Percentiles rank a stretch among this genome's conserved stretches.
Evolutionary conservation across 495 filamentous ascomycete species (phyloP).

Genomic region (Aspergillus funiculosus): DNA sequence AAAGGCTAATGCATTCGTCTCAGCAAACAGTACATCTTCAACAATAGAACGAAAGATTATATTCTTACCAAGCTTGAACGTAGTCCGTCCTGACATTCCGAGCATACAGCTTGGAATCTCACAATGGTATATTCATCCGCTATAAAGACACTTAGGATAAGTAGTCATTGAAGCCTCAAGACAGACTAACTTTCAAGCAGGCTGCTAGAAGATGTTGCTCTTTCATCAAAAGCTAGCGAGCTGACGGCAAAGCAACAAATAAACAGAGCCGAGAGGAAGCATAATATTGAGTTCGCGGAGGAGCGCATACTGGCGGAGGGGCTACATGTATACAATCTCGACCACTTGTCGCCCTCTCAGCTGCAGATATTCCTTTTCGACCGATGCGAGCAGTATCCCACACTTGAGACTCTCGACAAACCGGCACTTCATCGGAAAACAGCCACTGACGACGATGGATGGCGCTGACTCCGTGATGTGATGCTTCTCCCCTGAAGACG

Average conservation of each 20-base stretch:
- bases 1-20: conserved; percentile 17
- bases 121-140: conserved; percentile 16
- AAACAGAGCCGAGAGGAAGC: not conserved
- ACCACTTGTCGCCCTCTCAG: not conserved
- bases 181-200: conserved; percentile 14
- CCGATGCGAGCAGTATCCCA: not conserved
- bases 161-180: not conserved
- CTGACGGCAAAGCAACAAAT: not conserved
- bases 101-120: conserved; percentile 18
- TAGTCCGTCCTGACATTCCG: conserved; percentile 10
- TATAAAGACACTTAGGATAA: conserved; percentile 13
- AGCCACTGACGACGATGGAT: not conserved
- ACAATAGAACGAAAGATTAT: not conserved
- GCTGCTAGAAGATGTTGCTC: not conserved
- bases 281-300: conserved; percentile 4
- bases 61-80: conserved; percentile 11
- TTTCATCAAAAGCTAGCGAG: not conserved
- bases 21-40: conserved; percentile 1
- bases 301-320: conserved; percentile 15
- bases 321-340: conserved; percentile 9
- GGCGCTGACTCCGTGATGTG: too few relatives aligned
- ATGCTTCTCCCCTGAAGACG: not conserved
- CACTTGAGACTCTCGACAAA: not conserved
- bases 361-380: too few relatives aligned
- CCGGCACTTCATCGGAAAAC: not conserved